Base-by-base conservation (phyloP, 192 early-diverging fungal species). In the Geranomyces michiganensis region DNA sequence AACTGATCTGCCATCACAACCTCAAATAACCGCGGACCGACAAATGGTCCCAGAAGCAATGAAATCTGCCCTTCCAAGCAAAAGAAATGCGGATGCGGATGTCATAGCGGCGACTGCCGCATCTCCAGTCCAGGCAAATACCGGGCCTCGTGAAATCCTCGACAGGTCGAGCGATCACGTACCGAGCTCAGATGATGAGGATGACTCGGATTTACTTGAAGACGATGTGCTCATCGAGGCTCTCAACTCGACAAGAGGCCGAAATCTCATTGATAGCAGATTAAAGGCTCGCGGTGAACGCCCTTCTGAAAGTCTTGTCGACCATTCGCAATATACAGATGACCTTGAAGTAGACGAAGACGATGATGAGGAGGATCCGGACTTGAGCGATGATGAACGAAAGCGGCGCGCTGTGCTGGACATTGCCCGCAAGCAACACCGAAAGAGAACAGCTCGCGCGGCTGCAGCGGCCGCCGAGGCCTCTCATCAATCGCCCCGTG, bases 191-290 rank as follows among this genome's bases (percentile, higher is more conserved):
- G 51, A 29, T 24, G 66, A 48, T 36, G 70, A 68, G 30, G 19
- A 30, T 4, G 47, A 43, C 21, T 72, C 69, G 29, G 66, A 72
- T 61, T 15, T 78, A 7, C 48, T 73, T 14, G 79, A 76, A 17
- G 79, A 80, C 56, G 79, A 80, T 29, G 33, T 76, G 10, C 47
- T 80, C 30, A 80, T 80, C 62, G 72, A 80, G 53, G 79, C 79
- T 22, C 61, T 80, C 44, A 80, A 80, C 66, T 68, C 79, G 1
- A 61, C 31, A 6, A 47, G 41, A 33, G 72, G 72, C 44, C 36
- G 21, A 27, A 30, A 4, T 17, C 51, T 72, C 30, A 45, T 68
- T 17, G 58, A 22, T 48, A 22, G 33, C 51, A 53, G 17, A 3
- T 60, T 29, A 17, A n/a, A 15, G 51, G 19, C 29, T 53, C 41